A percentile compares a stretch with the other conserved stretches of the same genome.
Conservation (phyloP, 2,329 filamentous ascomycete species). For the Exutisphaerella laricina region DNA sequence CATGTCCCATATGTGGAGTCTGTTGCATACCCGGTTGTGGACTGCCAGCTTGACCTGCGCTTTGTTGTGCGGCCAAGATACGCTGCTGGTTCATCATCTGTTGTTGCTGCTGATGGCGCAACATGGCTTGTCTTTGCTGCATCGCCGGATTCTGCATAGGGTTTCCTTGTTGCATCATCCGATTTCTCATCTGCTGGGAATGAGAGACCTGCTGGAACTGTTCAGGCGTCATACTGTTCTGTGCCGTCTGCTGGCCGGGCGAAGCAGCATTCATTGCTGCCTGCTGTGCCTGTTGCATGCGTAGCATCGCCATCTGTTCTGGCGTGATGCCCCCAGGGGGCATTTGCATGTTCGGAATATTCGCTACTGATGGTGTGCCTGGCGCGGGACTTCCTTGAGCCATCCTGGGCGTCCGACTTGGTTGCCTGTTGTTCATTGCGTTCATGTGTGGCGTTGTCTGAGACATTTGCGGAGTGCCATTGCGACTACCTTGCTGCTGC, state of each 20-base stretch:
- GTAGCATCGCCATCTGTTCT: slow-evolving; percentile 32
- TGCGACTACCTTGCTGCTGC: slow-evolving; percentile 32
- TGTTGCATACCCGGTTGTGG: slow-evolving; percentile 19
- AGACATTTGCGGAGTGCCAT: slow-evolving; percentile 36
- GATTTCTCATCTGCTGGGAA: slow-evolving; percentile 32
- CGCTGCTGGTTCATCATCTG: slow-evolving; percentile 15
- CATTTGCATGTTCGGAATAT: slow-evolving; percentile 27
- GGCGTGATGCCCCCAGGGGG: slow-evolving; percentile 28
- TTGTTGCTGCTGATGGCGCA: slow-evolving; percentile 25
- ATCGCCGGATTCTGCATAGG: slow-evolving; percentile 17
- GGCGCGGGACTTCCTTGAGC: slow-evolving; percentile 32
- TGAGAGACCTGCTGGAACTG: slow-evolving; percentile 32
- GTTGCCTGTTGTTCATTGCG: slow-evolving; percentile 32
- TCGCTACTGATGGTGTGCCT: slow-evolving; percentile 20
- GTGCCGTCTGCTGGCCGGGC: slow-evolving; percentile 7
- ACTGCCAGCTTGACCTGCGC: slow-evolving; percentile 16
- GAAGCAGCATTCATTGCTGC: slow-evolving; percentile 14
- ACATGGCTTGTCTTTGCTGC: slow-evolving; percentile 17
- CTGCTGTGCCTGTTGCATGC: slow-evolving; percentile 25
- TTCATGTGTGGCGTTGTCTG: slow-evolving; percentile 36
- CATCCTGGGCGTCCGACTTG: slow-evolving; percentile 35
- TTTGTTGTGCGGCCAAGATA: too few relatives aligned
- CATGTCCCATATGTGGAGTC: slow-evolving; percentile 20
- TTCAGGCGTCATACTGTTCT: slow-evolving; percentile 26
- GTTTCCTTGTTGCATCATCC: slow-evolving; percentile 21